Percentiles rank a stretch among this genome's conserved stretches.
Evolutionary conservation across 192 early-diverging fungal genomes (phyloP).

Genomic region (Dispira simplex): DNA sequence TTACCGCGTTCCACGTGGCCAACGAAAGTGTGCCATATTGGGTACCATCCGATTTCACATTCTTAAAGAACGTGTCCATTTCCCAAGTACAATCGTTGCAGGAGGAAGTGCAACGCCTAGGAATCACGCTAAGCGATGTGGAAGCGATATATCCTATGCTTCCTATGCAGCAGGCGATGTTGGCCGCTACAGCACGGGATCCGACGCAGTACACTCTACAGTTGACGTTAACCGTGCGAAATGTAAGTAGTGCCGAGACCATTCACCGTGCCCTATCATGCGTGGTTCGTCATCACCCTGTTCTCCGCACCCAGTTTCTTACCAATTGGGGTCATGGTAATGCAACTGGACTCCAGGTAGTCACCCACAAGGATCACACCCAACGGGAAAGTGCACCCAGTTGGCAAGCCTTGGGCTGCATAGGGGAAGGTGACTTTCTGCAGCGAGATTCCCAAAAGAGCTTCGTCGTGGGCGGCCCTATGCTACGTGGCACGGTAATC

Average conservation of each 20-base stretch:
- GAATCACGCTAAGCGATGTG: not conserved
- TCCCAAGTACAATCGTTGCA: not conserved
- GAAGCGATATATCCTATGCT: slow-evolving; percentile 1
- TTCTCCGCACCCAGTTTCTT: slow-evolving; percentile 3
- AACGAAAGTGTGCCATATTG: not conserved
- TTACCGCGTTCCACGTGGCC: not conserved
- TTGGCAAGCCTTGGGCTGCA: not conserved
- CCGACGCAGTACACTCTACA: not conserved
- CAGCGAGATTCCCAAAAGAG: not conserved
- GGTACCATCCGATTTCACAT: not conserved
- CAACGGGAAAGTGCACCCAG: not conserved
- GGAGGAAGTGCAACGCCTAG: not conserved
- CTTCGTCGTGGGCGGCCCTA: not conserved
- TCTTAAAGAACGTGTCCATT: not conserved
- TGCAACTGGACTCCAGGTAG: not conserved
- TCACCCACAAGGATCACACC: not conserved
- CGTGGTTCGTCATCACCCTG: not conserved
- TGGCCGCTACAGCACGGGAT: not conserved
- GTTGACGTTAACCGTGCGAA: not conserved
- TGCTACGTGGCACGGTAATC: not conserved
- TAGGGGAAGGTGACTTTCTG: not conserved
- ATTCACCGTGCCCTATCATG: not conserved
- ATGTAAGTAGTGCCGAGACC: not conserved
- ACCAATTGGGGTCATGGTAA: not conserved
- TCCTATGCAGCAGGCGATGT: not conserved